These are phyloP conservation scores for Mallotus nudiflorus DNA, from an alignment of 345 rosid genomes.

Conservation along the genomic window DNA sequence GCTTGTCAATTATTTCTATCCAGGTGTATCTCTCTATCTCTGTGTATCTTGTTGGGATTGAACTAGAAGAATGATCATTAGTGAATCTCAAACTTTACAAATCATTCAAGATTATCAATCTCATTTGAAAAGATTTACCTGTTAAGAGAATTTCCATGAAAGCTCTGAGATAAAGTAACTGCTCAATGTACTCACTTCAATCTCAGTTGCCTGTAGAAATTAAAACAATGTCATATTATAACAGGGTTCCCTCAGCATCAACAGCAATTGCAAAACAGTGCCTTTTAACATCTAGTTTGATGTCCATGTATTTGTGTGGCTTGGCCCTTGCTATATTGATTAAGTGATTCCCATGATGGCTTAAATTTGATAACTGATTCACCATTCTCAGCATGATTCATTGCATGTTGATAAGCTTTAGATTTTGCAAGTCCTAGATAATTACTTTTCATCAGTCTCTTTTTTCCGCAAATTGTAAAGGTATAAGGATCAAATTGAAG, in stretches of 20 bases:
- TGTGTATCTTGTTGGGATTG: neutral
- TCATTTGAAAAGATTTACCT: neutral
- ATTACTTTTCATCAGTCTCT: neutral
- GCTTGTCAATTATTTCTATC: slow-evolving; percentile 64
- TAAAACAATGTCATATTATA: neutral
- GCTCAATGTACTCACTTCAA: neutral
- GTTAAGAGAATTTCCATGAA: neutral
- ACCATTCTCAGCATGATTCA: neutral
- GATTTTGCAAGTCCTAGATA: slow-evolving; percentile 6
- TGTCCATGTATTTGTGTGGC: neutral
- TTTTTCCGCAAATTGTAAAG: neutral
- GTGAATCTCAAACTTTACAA: neutral
- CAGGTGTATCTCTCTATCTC: slow-evolving; percentile 48
- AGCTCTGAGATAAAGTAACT: neutral
- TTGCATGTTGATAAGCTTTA: neutral
- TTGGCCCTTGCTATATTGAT: neutral
- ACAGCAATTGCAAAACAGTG: neutral
- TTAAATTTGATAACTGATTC: neutral
- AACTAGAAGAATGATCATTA: slow-evolving; percentile 1
- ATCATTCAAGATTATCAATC: neutral
- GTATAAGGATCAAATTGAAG: neutral
- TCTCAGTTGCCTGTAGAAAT: neutral
- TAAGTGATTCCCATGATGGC: neutral
- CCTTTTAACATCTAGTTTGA: neutral
- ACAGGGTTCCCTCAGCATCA: neutral